Evolutionary conservation across 306 rosid species (phyloP), one percentile per base, ranked within the genome.

Genomic region (Chamaecrista fasciculata): DNA sequence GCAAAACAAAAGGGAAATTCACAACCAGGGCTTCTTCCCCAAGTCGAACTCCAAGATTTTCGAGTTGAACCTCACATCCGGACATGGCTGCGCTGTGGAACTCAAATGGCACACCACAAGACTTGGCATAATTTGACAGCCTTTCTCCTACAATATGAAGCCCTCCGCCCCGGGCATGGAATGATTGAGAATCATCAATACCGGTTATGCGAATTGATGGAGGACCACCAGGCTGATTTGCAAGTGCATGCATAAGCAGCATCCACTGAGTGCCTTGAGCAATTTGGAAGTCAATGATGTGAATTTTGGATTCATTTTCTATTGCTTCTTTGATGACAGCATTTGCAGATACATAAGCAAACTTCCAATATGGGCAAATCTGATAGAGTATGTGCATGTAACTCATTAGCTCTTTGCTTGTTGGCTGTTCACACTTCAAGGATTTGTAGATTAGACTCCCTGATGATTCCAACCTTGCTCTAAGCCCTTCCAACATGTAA

Each of bases 131-230:
- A 7, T 76, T 26, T 11, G 87, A 57, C 14, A 92, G 78, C 72
- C 53, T 75, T 66, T 81, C 49, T 64, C 89, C 87, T 9, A 92
- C 95, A 6, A 89, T 79, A 29, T 84, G 28, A 59, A 92, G 96
- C 50, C 91, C 96, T 51, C 98, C 98, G 2, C 96, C 98, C 2
- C 98, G 96, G 23, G 98, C 98, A 70, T 84, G 85, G 37, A 63
- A 33, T 21, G 98, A 92, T 34, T 87, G 96, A 29, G 92, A 73
- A 80, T 92, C 98, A 62, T 92, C 98, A 26, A 84, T 83, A n/a
- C 96, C 95, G 0, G 96, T 92, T 37, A 92, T 61, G 0, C 92
- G 85, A 44, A 92, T 23, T 49, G 19, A 36, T 9, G 96, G 95
- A 2, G 89, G 89, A 1, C 96, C 95, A 12, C 89, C 86, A 0